Evolutionary conservation across 2,329 filamentous ascomycete genomes (phyloP), one percentile per base, ranked within the genome.

Genomic region (Aspergillus sp.): DNA sequence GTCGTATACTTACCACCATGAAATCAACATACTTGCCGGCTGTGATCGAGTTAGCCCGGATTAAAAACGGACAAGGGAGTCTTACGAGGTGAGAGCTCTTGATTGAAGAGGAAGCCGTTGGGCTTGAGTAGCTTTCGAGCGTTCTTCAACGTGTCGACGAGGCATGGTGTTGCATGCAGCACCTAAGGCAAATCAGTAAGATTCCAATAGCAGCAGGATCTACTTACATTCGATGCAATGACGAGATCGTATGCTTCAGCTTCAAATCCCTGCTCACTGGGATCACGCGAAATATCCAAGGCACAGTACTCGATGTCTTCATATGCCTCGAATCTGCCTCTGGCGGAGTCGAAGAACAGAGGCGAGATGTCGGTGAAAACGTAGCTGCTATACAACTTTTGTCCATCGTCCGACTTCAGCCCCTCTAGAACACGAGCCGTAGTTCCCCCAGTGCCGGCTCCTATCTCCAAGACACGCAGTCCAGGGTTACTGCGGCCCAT

Each of bases 171-270:
- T 37, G 33, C 33, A 12, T 37, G 33, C 11, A 37, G 12, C 13
- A 37, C 33, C 33, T 37, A 11, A 5, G 13, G 12, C 12, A 13
- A 37, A 37, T 37, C 33, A 37, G 33, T 15, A 37, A 5, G 33
- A 5, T 15, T 15, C 33, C 33, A 15, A 5, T 15, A 37, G 12
- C 12, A 37, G 4, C 33, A 37, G 33, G 9, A 37, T 37, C 13
- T 37, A 15, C 45, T 9, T 4, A 69, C 72, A 51, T 74, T 72
- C 7, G 69, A 64, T 1, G 73, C 73, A 17, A 75, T 61, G 6
- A 76, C 64, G 1, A 76, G 60, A 34, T 76, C 73, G 54, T 69
- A 76, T 5, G 56, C 60, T 3, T 45, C 60, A 2, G 51, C 52
- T 24, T 68, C 57, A 37, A 74, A 70, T 0, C 72, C 73, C 45